Evolutionary conservation across 306 rosid species (phyloP), one percentile per base, ranked within the genome.

Genomic region (Spatholobus suberectus): DNA sequence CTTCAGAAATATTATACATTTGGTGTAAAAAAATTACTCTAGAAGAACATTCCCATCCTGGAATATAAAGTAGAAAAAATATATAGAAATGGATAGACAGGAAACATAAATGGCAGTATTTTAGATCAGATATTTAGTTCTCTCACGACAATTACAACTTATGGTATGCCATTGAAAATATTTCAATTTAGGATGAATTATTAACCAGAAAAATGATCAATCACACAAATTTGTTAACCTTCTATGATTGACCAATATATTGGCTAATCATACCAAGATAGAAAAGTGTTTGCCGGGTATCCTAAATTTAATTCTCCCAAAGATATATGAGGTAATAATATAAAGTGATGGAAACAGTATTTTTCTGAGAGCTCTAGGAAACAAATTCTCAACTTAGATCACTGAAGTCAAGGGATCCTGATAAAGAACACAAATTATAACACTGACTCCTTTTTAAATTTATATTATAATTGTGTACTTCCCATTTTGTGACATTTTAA

Each of bases 31-130:
- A 77, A n/a, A 29, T 7, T 35, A 61, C 49, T 10, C 18, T 1
- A 29, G 73, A 26, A 5, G 44, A 43, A n/a, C n/a, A 41, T 44
- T 38, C 27, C 40, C n/a, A 8, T 62, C 21, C 29, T 77, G 35
- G 41, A 44, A 43, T 21, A 77, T 61, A 62, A 77, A 29, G 35
- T 18, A 43, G 68, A 35, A 12, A 74, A 52, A 73, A 73, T 11
- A 34, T 37, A 54, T 6, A 35, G 51, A 55, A 54, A 54, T 74
- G 67, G 66, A 73, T 17, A 35, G 37, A 44, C 32, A 62, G 62
- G 20, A 76, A 43, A 40, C 70, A 41, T 24, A 8, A 57, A 41
- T 26, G 55, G 43, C 41, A 17, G 40, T 26, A 5, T 57, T 15
- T 26, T 61, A 41, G 38, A 54, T 57, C 5, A 20, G 29, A 18